Evolutionary conservation across 2,329 filamentous ascomycete genomes (phyloP).

Genomic region (Cordyceps cateniannulata): DNA sequence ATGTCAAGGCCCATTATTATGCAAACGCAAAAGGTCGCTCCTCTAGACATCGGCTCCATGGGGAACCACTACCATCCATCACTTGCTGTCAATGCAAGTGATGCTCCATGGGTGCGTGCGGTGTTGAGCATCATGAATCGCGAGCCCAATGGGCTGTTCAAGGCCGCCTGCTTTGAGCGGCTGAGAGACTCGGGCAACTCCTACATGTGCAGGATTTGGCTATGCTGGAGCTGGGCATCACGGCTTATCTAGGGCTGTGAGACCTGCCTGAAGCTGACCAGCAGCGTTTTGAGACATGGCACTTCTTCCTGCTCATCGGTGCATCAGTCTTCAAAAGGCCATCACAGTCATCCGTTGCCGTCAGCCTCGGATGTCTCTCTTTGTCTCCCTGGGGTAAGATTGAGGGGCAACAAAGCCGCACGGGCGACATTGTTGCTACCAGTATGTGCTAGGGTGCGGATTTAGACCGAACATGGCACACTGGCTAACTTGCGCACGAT

Average conservation of each 20-base stretch:
- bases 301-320: neutral
- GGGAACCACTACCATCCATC: neutral
- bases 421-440: neutral
- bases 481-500: neutral
- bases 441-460: neutral
- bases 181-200: neutral
- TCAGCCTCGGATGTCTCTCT: slow-evolving; percentile 1
- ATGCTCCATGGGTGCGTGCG: neutral
- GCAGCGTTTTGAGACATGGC: neutral
- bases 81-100: neutral
- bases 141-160: neutral
- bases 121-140: neutral
- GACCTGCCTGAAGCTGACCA: neutral
- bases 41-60: neutral
- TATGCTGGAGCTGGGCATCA: neutral
- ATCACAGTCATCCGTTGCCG: neutral
- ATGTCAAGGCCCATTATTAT: neutral
- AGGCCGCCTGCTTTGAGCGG: neutral
- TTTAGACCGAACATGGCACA: slow-evolving; percentile 6
- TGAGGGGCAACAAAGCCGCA: slow-evolving; percentile 10
- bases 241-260: neutral
- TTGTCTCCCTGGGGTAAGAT: neutral
- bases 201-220: neutral
- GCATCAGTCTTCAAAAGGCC: neutral
- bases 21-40: neutral